Percentiles rank a stretch among this genome's conserved stretches.
Conservation (phyloP, 352 stramenopile genomes). For the Globisporangium lucens region DNA sequence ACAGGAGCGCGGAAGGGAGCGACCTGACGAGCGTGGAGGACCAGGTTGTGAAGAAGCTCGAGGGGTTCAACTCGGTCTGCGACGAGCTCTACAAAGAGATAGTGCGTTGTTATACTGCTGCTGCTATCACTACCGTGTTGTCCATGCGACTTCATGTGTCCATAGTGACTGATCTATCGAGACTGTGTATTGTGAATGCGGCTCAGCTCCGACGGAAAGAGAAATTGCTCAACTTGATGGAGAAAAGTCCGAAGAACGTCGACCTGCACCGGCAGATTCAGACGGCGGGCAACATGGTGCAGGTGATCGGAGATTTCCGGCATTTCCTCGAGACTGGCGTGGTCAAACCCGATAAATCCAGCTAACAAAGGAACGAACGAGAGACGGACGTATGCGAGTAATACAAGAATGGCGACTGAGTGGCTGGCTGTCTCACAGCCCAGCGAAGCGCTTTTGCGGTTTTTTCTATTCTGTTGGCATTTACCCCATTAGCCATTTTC, state of each 20-base stretch:
- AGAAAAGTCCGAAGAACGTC: conserved; percentile 81
- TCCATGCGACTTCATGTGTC: neutral
- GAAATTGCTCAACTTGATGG: conserved; percentile 79
- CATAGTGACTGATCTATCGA: neutral
- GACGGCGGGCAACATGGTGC: conserved; percentile 75
- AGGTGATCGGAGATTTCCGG: conserved; percentile 80
- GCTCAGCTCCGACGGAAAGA: conserved; percentile 77
- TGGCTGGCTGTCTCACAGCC: neutral
- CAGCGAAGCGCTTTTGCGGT: neutral
- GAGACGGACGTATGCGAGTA: neutral
- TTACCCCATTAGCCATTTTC: neutral
- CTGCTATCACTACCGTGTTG: neutral
- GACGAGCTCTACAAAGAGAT: conserved; percentile 89
- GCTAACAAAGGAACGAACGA: conserved; percentile 8
- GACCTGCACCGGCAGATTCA: conserved; percentile 86
- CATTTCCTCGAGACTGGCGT: conserved; percentile 79
- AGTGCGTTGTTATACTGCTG: conserved; percentile 29
- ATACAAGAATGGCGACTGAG: neutral
- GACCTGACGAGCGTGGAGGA: conserved; percentile 47
- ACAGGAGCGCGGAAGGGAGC: conserved; percentile 23
- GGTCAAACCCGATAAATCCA: conserved; percentile 24
- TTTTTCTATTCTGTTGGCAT: neutral
- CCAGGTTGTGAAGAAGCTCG: conserved; percentile 83
- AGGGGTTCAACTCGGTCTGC: conserved; percentile 87
- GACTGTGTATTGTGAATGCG: conserved; percentile 6